phyloP scores from a whole-genome alignment of 2,329 filamentous ascomycete genomes.

The Macrophomina phaseolina region DNA sequence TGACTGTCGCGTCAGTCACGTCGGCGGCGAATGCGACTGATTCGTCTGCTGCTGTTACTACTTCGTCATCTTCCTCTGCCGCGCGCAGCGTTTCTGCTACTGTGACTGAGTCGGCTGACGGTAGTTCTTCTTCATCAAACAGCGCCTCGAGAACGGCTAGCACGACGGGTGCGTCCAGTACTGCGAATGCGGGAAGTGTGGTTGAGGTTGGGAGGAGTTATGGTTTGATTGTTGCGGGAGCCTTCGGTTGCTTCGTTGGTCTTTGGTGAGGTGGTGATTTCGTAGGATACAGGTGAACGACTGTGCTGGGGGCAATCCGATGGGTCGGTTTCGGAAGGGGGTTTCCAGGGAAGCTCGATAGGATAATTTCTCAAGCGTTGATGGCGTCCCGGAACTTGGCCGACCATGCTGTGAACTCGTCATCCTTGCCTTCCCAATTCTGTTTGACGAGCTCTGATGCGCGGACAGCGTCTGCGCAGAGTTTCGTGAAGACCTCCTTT shows the following conservation, averaged over 20 bases:
- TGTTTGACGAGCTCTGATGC: slow-evolving; percentile 62
- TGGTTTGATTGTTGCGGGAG: neutral
- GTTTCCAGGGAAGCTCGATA: neutral
- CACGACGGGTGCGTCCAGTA: slow-evolving; percentile 5
- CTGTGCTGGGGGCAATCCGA: too few relatives aligned
- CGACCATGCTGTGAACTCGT: slow-evolving; percentile 83
- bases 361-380: slow-evolving; percentile 11
- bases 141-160: slow-evolving; percentile 17
- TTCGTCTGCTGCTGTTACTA: neutral
- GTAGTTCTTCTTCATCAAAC: slow-evolving; percentile 13
- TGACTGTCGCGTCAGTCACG: neutral
- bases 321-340: too few relatives aligned
- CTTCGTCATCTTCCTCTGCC: neutral
- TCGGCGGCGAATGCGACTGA: neutral
- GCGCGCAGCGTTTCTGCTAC: slow-evolving; percentile 1
- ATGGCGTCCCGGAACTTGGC: slow-evolving; percentile 50
- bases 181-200: slow-evolving; percentile 1
- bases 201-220: neutral
- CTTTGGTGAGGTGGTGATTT: neutral
- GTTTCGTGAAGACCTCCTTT: slow-evolving; percentile 63
- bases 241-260: neutral
- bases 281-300: too few relatives aligned
- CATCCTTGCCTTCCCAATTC: slow-evolving; percentile 68
- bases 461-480: slow-evolving; percentile 64
- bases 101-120: slow-evolving; percentile 19